Evolutionary conservation across 257 asterid species (phyloP).

Genomic region (Solanum chmielewskii): DNA sequence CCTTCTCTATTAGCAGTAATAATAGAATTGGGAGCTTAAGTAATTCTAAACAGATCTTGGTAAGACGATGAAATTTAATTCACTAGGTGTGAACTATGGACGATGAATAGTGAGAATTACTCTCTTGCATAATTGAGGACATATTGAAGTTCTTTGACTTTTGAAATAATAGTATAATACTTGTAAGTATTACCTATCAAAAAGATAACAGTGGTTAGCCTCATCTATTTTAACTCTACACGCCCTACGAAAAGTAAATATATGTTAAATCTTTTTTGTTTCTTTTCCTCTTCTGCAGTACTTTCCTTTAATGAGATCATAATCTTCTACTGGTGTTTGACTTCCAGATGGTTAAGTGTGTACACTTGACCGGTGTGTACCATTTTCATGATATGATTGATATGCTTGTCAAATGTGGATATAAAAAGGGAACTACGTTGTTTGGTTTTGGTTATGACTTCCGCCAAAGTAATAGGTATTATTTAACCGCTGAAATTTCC

Average conservation of each 20-base stretch:
- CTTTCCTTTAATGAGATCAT: background rate
- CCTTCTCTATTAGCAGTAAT: too few species aligned
- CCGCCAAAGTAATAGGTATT: conserved; percentile 93
- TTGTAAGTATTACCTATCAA: background rate
- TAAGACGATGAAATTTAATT: background rate
- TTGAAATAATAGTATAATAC: background rate
- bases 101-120: background rate
- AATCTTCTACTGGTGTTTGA: background rate
- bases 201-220: background rate
- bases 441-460: conserved; percentile 94
- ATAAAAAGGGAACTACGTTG: conserved; percentile 76
- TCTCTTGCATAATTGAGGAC: background rate
- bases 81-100: background rate
- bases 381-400: conserved; percentile 94
- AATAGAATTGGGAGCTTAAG: too few species aligned
- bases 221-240: background rate
- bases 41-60: too few species aligned
- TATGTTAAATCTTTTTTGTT: background rate
- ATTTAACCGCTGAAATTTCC: conserved; percentile 5
- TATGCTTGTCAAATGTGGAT: conserved; percentile 95
- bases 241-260: background rate
- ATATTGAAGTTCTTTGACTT: background rate
- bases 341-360: conserved; percentile 63
- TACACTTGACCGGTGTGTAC: conserved; percentile 50
- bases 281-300: background rate